A percentile compares a stretch with the other conserved stretches of the same genome.
phyloP scores from a whole-genome alignment of 352 stramenopile genomes.

The Halophytophthora polymorphica region DNA sequence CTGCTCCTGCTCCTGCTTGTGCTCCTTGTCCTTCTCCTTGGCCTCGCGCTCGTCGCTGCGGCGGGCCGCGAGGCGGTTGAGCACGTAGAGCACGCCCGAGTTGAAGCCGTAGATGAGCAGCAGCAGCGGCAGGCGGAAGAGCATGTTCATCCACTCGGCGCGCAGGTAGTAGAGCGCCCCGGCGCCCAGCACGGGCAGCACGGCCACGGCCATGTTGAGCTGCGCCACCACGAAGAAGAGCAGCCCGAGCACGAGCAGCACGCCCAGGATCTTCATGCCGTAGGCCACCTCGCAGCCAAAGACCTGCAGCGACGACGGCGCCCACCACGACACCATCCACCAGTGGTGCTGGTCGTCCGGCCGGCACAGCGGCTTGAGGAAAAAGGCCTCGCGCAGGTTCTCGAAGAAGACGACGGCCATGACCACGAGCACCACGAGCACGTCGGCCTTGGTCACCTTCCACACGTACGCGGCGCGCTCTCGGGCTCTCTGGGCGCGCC shows the following conservation, averaged over 20 bases:
- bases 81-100: conserved; percentile 46
- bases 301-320: conserved; percentile 51
- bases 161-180: conserved; percentile 60
- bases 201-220: conserved; percentile 56
- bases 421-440: conserved; percentile 70
- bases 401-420: conserved; percentile 80
- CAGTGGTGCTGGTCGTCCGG: conserved; percentile 41
- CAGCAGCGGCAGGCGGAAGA: conserved; percentile 62
- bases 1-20: conserved; percentile 14
- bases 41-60: conserved; percentile 14
- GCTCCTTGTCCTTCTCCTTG: conserved; percentile 18
- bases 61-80: conserved; percentile 36
- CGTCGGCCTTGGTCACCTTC: conserved; percentile 63
- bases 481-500: conserved; percentile 26
- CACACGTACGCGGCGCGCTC: conserved; percentile 49
- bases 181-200: conserved; percentile 44
- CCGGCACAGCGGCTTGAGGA: conserved; percentile 59
- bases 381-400: conserved; percentile 52
- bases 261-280: conserved; percentile 52
- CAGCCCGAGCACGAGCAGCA: conserved; percentile 40
- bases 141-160: conserved; percentile 80
- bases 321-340: conserved; percentile 58
- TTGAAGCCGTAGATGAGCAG: conserved; percentile 78
- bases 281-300: conserved; percentile 72
- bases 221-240: conserved; percentile 61